Percentiles rank a stretch among this genome's conserved stretches.
These are phyloP conservation scores for Trichocomaceae sp. DNA, from an alignment of 2,329 filamentous ascomycete genomes.

Conservation along the genomic window DNA sequence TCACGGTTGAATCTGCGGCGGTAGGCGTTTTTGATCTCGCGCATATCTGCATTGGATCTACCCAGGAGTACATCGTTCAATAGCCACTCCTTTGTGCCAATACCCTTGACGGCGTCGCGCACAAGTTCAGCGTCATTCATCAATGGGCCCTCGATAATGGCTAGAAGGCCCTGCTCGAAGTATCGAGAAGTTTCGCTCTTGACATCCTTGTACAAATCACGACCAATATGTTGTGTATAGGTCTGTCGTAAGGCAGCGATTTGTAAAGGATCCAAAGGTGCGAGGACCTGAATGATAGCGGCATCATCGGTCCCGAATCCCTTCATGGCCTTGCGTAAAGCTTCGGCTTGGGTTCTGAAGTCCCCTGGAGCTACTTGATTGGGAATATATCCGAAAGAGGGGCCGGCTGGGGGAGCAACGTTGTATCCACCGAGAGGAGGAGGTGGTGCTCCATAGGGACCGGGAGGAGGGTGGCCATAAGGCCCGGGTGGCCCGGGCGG, in stretches of 20 bases:
- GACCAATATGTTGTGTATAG: conserved; percentile 59
- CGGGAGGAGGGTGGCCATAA: conserved; percentile 16
- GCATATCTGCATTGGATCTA: conserved; percentile 78
- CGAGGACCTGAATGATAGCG: conserved; percentile 61
- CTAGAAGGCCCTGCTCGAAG: conserved; percentile 67
- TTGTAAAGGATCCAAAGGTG: conserved; percentile 70
- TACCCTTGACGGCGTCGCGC: conserved; percentile 65
- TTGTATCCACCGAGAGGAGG: conserved; percentile 19
- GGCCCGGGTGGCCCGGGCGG: conserved; percentile 19
- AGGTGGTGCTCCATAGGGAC: conserved; percentile 22
- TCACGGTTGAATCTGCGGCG: conserved; percentile 57
- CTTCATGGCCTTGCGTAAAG: conserved; percentile 78
- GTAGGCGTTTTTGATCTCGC: conserved; percentile 77
- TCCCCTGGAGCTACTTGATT: conserved; percentile 63
- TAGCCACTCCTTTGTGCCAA: conserved; percentile 78
- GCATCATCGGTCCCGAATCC: conserved; percentile 87
- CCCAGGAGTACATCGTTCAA: conserved; percentile 81
- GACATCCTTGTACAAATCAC: conserved; percentile 68
- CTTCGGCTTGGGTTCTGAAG: conserved; percentile 61
- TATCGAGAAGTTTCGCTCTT: conserved; percentile 69
- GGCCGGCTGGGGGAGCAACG: conserved; percentile 50
- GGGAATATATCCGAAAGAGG: conserved; percentile 68
- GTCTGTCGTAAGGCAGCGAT: conserved; percentile 61
- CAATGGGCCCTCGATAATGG: conserved; percentile 71
- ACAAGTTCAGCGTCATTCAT: conserved; percentile 66